Percentiles rank a stretch among this genome's conserved stretches.
phyloP scores from a whole-genome alignment of 345 rosid species.

The Pugionium cornutum region DNA sequence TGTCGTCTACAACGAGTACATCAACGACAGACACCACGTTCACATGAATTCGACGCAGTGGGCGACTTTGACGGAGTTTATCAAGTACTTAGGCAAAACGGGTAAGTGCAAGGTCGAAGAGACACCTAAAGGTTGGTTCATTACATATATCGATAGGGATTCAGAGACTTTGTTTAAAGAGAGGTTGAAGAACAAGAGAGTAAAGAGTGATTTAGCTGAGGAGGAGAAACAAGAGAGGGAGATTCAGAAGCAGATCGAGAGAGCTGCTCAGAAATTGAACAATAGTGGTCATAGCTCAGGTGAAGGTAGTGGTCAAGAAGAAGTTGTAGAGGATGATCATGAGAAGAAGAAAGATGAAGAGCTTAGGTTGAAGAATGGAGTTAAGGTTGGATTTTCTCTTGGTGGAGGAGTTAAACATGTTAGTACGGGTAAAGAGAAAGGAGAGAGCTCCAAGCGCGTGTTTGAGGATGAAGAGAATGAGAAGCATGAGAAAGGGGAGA shows the following conservation, averaged over 20 bases:
- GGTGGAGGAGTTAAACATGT: constrained; percentile 41
- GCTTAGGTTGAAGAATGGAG: constrained; percentile 55
- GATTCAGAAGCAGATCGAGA: constrained; percentile 77
- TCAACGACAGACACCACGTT: constrained; percentile 81
- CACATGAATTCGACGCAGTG: constrained; percentile 94
- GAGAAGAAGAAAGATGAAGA: constrained; percentile 42
- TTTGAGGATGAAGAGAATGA: constrained; percentile 59
- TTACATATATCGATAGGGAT: constrained; percentile 84
- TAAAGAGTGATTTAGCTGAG: constrained; percentile 70
- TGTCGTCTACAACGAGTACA: constrained; percentile 90
- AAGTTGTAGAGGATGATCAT: constrained; percentile 14
- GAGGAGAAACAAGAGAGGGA: constrained; percentile 95
- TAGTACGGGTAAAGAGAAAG: constrained; percentile 46
- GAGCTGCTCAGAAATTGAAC: constrained; percentile 54
- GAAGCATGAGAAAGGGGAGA: constrained; percentile 40
- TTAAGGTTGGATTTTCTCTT: constrained; percentile 76
- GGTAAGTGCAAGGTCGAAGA: constrained; percentile 97
- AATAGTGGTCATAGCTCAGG: constrained; percentile 4
- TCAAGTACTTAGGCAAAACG: constrained; percentile 70
- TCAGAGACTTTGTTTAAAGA: constrained; percentile 84
- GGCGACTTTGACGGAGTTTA: constrained; percentile 90
- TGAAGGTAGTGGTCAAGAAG: constrained; percentile 31
- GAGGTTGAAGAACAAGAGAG: constrained; percentile 79
- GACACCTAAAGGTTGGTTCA: constrained; percentile 97
- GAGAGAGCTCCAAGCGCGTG: constrained; percentile 51